phyloP scores from a whole-genome alignment of 2,329 filamentous ascomycete genomes.

The Triangularia verruculosa region DNA sequence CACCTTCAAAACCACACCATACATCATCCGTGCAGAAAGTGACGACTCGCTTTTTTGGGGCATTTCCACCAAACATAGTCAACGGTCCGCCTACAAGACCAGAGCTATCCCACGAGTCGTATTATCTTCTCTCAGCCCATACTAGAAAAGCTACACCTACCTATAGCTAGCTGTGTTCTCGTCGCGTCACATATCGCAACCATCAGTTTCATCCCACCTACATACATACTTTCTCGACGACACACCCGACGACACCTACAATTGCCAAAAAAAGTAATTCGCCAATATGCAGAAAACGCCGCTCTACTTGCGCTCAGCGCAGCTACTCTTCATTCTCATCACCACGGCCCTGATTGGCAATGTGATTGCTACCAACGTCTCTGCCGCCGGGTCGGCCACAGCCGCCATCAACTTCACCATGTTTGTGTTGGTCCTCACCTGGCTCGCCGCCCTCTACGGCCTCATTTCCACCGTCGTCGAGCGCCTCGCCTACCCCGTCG shows the following conservation, averaged over 20 bases:
- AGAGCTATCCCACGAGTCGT: not conserved
- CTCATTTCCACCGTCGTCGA: constrained; percentile 55
- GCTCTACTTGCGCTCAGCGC: constrained; percentile 45
- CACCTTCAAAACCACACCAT: not conserved
- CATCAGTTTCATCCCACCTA: not conserved
- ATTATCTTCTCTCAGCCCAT: not conserved
- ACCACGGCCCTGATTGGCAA: constrained; percentile 57
- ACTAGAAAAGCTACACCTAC: not conserved
- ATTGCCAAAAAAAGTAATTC: not conserved
- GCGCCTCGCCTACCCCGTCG: constrained; percentile 41
- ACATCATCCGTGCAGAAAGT: not conserved
- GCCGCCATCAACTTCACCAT: constrained; percentile 63
- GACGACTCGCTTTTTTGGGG: not conserved
- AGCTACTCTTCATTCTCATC: constrained; percentile 52
- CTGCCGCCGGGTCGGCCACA: constrained; percentile 41
- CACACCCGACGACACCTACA: constrained; percentile 4
- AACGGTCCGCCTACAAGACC: not conserved
- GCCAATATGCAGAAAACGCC: constrained; percentile 42
- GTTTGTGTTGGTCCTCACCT: constrained; percentile 65
- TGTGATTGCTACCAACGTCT: constrained; percentile 50
- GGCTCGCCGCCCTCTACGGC: constrained; percentile 64
- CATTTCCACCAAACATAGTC: not conserved
- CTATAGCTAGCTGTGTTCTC: not conserved
- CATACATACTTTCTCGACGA: not conserved
- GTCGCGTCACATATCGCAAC: not conserved